Evolutionary conservation across 805 yeast genomes (phyloP), one percentile per base, ranked within the genome.

Genomic region (Candida nitratophila): DNA sequence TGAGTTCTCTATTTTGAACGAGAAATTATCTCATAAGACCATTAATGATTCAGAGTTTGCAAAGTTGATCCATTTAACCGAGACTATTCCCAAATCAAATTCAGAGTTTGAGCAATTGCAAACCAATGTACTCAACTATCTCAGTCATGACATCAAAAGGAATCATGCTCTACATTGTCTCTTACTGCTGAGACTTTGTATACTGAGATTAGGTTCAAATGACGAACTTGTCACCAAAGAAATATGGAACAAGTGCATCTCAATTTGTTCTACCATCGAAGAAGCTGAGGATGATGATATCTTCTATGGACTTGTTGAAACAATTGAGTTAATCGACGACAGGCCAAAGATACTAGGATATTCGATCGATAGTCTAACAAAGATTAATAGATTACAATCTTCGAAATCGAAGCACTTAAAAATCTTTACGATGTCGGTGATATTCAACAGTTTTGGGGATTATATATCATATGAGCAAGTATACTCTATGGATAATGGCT

Each of bases 321-420:
- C 74, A 0, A 65, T 69, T 45, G 60, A 61, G 40, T 56, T 65
- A 40, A 47, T 65, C 4, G 64, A 63, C 4, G 47, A 60, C 30
- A 64, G 69, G 41, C 69, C 75, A 68, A 65, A 66, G 60, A 54
- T 67, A 57, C 47, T 71, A 60, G 56, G 52, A 60, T 22, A 66
- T 66, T 8, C 63, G 47, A 21, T 45, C 44, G 31, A 42, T 21
- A 16, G 35, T 22, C 22, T 40, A 8, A 22, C 7, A 36, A 22
- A 36, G 4, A 21, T 36, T 4, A 36, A 36, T 19, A 36, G n/a
- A 22, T 22, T 24, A 20, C 12, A 36, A 22, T 22, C 27, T 4
- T 3, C 3, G 4, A 15, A 21, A 5, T 21, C 10, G 5, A 22
- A 36, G 5, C 14, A 9, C 4, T 8, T 15, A 3, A 36, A 36